Evolutionary conservation across 108 stramenopile genomes (phyloP), one percentile per base, ranked within the genome.

Genomic region (Cyclotella baltica): DNA sequence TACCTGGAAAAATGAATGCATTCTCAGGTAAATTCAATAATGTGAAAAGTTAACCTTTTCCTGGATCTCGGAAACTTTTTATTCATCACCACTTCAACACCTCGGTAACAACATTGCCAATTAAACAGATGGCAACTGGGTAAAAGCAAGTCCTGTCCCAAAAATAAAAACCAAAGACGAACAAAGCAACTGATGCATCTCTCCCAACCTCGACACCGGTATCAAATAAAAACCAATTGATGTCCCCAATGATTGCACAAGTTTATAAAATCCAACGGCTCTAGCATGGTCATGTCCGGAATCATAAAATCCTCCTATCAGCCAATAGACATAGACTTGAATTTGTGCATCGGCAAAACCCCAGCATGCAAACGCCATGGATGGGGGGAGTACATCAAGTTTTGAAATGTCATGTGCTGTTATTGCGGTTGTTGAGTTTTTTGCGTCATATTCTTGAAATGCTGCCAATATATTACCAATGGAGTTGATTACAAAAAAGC

Each of bases 271-370:
- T 0, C 78, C 84, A 16, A 88, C 78, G 0, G 85, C 81, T n/a
- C 87, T 43, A 22, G 73, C 56, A 62, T 80, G 78, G 47, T 88
- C 78, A 37, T 53, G 52, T 18, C 78, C 85, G 33, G 37, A 51
- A 11, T 23, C 63, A 56, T 76, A 85, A 15, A 83, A 80, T 16
- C 63, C 50, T 4, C 88, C 85, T 29, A 88, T 84, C 34, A 88
- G 68, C 88, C 88, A 88, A 67, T 84, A 86, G 59, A 64, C 72
- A 62, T 86, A 88, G 0, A 84, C 80, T 46, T 86, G 82, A 29
- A 88, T 84, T 58, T 82, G 83, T 16, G 83, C 76, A 67, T 88
- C 87, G 25, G 83, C 75, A 70, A 86, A 84, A 2, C 87, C 87
- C 87, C 87, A 88, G 30, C 75, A 75, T 31, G 87, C 87, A 74